These are phyloP conservation scores for Talaromyces nanjingensis DNA, from an alignment of 495 filamentous ascomycete genomes.

Conservation along the genomic window DNA sequence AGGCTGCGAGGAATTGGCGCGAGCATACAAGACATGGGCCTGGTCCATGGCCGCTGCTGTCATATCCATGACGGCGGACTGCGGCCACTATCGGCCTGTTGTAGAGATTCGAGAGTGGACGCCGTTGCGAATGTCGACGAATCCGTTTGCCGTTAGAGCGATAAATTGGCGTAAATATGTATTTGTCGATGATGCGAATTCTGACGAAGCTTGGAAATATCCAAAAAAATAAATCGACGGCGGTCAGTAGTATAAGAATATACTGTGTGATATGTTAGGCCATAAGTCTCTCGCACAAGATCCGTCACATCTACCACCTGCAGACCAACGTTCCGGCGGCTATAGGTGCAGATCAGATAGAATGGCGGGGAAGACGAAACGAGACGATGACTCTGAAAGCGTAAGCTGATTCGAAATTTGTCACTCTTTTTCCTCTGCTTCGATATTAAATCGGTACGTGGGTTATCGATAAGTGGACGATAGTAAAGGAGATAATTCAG, in stretches of 20 bases:
- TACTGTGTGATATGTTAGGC: background rate
- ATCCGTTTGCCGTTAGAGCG: background rate
- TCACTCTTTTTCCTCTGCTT: background rate
- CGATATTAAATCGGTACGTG: background rate
- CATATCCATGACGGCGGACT: slow-evolving; percentile 38
- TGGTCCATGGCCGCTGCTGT: slow-evolving; percentile 29
- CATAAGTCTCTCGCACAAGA: background rate
- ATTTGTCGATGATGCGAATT: background rate
- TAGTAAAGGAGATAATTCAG: background rate
- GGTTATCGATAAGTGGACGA: background rate
- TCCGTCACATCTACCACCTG: background rate
- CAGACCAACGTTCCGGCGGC: background rate
- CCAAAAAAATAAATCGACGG: background rate
- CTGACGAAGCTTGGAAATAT: background rate
- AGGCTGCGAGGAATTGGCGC: slow-evolving; percentile 41
- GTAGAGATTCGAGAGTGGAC: background rate
- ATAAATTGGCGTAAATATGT: background rate
- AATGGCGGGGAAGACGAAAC: background rate
- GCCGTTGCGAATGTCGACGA: background rate
- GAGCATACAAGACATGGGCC: slow-evolving; percentile 41
- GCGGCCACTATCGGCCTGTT: slow-evolving; percentile 5
- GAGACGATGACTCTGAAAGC: background rate
- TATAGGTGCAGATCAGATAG: background rate
- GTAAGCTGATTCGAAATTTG: background rate
- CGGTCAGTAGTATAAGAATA: background rate